Evolutionary conservation across 352 stramenopile species (phyloP).

Genomic region (Pythium grandisporangium): DNA sequence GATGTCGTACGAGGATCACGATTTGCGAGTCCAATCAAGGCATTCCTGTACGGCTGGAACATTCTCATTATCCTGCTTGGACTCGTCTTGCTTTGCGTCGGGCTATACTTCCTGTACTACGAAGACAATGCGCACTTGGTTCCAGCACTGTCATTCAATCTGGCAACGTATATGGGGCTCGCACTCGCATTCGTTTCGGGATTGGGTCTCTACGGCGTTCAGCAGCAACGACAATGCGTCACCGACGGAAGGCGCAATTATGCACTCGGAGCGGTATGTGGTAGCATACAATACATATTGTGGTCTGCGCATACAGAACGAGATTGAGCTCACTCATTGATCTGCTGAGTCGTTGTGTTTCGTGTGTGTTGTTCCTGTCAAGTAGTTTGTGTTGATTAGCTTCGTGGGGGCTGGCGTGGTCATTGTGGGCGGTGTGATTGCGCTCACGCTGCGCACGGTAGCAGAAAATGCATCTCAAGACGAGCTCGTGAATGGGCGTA

Average conservation of each 20-base stretch:
- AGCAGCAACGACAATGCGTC: slow-evolving; percentile 42
- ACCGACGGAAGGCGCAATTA: slow-evolving; percentile 50
- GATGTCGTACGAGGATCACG: slow-evolving; percentile 21
- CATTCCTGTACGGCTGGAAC: slow-evolving; percentile 44
- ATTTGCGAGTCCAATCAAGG: slow-evolving; percentile 21
- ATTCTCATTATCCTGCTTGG: slow-evolving; percentile 41
- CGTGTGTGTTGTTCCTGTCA: background rate
- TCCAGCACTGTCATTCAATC: slow-evolving; percentile 32
- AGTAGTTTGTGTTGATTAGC: slow-evolving; percentile 41
- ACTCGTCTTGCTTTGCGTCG: slow-evolving; percentile 32
- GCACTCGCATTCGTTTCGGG: slow-evolving; percentile 28
- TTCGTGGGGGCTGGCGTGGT: slow-evolving; percentile 26
- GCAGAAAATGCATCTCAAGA: slow-evolving; percentile 19
- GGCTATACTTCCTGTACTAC: slow-evolving; percentile 53
- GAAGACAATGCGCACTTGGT: slow-evolving; percentile 44
- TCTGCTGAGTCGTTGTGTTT: background rate
- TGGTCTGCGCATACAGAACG: background rate
- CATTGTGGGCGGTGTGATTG: slow-evolving; percentile 33
- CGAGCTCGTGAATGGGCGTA: slow-evolving; percentile 24
- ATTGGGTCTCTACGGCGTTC: slow-evolving; percentile 33
- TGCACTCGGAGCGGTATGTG: slow-evolving; percentile 32
- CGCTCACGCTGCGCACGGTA: slow-evolving; percentile 26
- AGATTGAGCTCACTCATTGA: too few species aligned
- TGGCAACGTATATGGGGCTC: slow-evolving; percentile 38
- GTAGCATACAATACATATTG: too few species aligned